Evolutionary conservation across 352 stramenopile genomes (phyloP).

Genomic region (Plasmopara viticola): DNA sequence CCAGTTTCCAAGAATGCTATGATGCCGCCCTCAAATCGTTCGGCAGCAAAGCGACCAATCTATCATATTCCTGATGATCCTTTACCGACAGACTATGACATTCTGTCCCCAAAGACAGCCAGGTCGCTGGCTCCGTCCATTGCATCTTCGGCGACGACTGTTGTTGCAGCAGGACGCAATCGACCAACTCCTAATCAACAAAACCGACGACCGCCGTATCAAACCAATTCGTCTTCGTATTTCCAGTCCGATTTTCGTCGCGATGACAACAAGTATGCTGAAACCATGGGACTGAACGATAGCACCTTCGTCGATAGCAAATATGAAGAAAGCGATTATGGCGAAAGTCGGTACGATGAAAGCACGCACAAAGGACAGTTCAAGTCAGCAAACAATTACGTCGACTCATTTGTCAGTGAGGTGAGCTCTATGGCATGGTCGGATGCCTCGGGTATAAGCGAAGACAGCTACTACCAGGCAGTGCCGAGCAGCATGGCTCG

Average conservation of each 20-base stretch:
- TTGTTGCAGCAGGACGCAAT: slow-evolving; percentile 23
- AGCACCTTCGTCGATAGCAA: slow-evolving; percentile 19
- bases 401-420: slow-evolving; percentile 27
- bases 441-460: slow-evolving; percentile 16
- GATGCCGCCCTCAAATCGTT: slow-evolving; percentile 7
- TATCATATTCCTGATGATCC: slow-evolving; percentile 16
- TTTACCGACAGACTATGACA: slow-evolving; percentile 16
- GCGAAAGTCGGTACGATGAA: slow-evolving; percentile 16
- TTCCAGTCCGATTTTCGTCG: slow-evolving; percentile 15
- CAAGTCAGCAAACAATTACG: slow-evolving; percentile 14
- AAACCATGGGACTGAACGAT: slow-evolving; percentile 9
- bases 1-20: slow-evolving; percentile 17
- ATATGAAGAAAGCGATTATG: slow-evolving; percentile 17
- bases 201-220: slow-evolving; percentile 20
- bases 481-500: slow-evolving; percentile 18
- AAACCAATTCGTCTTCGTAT: slow-evolving; percentile 12
- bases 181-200: slow-evolving; percentile 26
- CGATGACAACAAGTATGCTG: slow-evolving; percentile 11
- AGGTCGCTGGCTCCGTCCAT: slow-evolving; percentile 23
- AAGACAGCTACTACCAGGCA: slow-evolving; percentile 29
- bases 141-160: slow-evolving; percentile 23
- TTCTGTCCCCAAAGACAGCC: slow-evolving; percentile 25
- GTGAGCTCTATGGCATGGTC: slow-evolving; percentile 29
- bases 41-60: slow-evolving; percentile 8
- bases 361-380: slow-evolving; percentile 12